Evolutionary conservation across 169 alveolate genomes (phyloP).

Genomic region (Eimeria acervulina): DNA sequence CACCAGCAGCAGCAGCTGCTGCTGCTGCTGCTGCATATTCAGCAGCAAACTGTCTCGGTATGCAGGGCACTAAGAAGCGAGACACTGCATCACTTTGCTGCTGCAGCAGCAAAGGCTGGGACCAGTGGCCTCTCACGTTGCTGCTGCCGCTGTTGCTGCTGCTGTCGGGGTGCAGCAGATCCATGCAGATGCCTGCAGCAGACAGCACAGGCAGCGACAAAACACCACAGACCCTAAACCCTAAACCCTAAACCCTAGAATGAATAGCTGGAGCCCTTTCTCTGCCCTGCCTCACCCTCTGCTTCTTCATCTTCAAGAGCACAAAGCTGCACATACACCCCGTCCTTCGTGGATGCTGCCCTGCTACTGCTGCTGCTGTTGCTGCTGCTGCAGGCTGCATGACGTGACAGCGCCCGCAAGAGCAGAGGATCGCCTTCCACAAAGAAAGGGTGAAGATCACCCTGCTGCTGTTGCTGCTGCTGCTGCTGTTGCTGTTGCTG

Average conservation of each 20-base stretch:
- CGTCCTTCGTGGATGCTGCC: conserved; percentile 5
- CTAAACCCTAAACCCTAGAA: conserved; percentile 39
- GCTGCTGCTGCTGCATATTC: too few species aligned
- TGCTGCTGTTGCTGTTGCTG: conserved; percentile 54
- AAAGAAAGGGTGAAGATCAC: neutral
- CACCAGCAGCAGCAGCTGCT: too few species aligned
- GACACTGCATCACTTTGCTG: too few species aligned
- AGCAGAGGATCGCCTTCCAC: neutral
- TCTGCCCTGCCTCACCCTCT: neutral
- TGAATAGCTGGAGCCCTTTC: neutral
- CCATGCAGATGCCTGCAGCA: neutral
- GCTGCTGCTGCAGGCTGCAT: conserved; percentile 50
- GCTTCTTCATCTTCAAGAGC: conserved; percentile 55
- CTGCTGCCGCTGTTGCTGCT: conserved; percentile 32
- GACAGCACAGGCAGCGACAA: neutral
- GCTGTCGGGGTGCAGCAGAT: neutral
- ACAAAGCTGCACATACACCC: conserved; percentile 55
- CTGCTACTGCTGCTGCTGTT: neutral
- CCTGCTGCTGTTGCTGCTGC: conserved; percentile 67
- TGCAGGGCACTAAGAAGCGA: too few species aligned
- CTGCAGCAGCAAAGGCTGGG: too few species aligned
- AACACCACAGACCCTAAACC: conserved; percentile 11
- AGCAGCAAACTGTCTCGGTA: too few species aligned
- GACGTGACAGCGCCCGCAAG: conserved; percentile 3
- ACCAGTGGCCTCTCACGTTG: too few species aligned